phyloP scores from a whole-genome alignment of 2,329 filamentous ascomycete species.

The Berkeleyomyces basicola region DNA sequence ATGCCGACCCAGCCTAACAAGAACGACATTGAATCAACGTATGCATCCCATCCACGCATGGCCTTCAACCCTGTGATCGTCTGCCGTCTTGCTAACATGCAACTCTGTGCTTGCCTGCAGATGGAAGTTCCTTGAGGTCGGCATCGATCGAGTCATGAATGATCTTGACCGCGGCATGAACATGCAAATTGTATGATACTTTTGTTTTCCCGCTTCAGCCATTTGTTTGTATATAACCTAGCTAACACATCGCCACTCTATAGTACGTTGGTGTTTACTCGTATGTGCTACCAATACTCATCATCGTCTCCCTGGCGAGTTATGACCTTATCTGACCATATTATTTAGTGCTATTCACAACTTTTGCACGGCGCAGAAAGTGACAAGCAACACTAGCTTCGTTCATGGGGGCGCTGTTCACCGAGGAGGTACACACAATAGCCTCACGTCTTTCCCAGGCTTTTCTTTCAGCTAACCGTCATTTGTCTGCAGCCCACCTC shows the following conservation, averaged over 20 bases:
- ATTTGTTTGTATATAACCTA: neutral
- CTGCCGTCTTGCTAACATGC: neutral
- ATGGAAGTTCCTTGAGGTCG: constrained; percentile 78
- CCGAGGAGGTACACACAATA: constrained; percentile 41
- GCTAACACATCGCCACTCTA: constrained; percentile 3
- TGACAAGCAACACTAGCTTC: constrained; percentile 23
- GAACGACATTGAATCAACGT: constrained; percentile 42
- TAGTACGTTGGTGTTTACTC: constrained; percentile 96
- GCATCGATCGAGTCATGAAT: constrained; percentile 85
- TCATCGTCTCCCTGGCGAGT: neutral
- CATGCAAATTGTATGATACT: constrained; percentile 53
- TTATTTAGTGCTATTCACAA: constrained; percentile 69
- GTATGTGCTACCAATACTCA: constrained; percentile 26
- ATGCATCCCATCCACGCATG: constrained; percentile 14
- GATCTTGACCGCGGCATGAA: constrained; percentile 85
- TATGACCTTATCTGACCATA: neutral
- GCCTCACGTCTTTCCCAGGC: neutral
- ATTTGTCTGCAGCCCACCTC: constrained; percentile 51
- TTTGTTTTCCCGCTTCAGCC: neutral
- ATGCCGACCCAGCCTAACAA: constrained; percentile 44
- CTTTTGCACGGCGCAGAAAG: constrained; percentile 97
- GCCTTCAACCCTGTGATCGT: neutral
- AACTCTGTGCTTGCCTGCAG: constrained; percentile 27
- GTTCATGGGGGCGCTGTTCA: constrained; percentile 33
- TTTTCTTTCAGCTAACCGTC: neutral